These are phyloP conservation scores for Colletotrichum aenigma DNA, from an alignment of 2,329 filamentous ascomycete species.

Conservation along the genomic window DNA sequence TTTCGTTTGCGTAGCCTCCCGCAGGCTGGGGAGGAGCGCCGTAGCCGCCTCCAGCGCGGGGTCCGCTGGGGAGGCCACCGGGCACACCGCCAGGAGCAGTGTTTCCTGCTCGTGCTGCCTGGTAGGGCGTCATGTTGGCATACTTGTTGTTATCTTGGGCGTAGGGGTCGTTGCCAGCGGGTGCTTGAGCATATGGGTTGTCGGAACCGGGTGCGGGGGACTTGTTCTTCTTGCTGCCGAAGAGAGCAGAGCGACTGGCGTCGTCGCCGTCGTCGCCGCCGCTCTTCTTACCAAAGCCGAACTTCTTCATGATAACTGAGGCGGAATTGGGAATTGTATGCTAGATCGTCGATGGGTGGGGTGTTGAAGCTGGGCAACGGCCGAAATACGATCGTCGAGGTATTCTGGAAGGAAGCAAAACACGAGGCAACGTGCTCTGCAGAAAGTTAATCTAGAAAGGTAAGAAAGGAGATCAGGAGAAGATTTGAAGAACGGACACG, in stretches of 20 bases:
- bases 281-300: constrained; percentile 64
- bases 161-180: constrained; percentile 54
- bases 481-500: neutral
- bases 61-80: constrained; percentile 39
- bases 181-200: constrained; percentile 64
- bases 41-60: constrained; percentile 29
- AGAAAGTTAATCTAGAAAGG: neutral
- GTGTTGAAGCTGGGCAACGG: neutral
- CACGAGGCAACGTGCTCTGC: constrained; percentile 2
- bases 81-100: constrained; percentile 30
- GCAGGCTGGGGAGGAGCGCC: constrained; percentile 29
- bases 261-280: constrained; percentile 56
- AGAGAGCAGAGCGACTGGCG: constrained; percentile 55
- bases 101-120: constrained; percentile 29
- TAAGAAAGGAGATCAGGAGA: neutral
- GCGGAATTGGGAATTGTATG: neutral
- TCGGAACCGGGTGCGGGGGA: constrained; percentile 47
- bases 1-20: constrained; percentile 57
- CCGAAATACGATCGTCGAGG: neutral
- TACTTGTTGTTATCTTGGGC: constrained; percentile 49
- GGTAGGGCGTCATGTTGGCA: constrained; percentile 43
- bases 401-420: constrained; percentile 10
- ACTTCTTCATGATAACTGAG: constrained; percentile 58
- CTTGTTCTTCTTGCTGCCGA: constrained; percentile 60
- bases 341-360: neutral